Conservation (phyloP, 2,329 filamentous ascomycete species). For the Clarireedia homoeocarpa region DNA sequence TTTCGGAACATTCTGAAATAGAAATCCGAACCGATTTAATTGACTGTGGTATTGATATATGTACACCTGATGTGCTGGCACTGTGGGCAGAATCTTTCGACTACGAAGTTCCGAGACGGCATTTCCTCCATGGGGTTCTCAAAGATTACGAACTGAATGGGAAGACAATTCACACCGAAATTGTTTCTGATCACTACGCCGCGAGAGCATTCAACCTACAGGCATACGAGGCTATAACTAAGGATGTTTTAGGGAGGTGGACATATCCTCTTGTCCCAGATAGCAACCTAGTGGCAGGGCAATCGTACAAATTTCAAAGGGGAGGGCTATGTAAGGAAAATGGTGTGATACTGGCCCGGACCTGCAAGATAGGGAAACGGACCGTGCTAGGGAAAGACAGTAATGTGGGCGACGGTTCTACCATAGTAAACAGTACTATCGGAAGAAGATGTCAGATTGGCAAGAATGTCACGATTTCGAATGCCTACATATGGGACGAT, state of each 20-base stretch:
- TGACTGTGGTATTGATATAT: conserved; percentile 94
- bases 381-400: conserved; percentile 73
- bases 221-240: conserved; percentile 82
- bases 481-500: conserved; percentile 85
- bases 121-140: conserved; percentile 85
- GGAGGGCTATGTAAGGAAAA: conserved; percentile 72
- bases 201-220: conserved; percentile 79
- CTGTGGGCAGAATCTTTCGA: conserved; percentile 98
- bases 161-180: conserved; percentile 90
- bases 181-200: conserved; percentile 75
- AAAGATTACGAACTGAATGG: conserved; percentile 97
- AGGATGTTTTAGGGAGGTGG: conserved; percentile 81
- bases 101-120: conserved; percentile 80
- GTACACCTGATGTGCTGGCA: conserved; percentile 88
- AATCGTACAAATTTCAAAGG: conserved; percentile 65
- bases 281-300: conserved; percentile 71
- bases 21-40: conserved; percentile 83
- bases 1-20: conserved; percentile 64
- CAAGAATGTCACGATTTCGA: conserved; percentile 68
- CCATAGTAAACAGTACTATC: conserved; percentile 68
- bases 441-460: conserved; percentile 83
- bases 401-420: conserved; percentile 63
- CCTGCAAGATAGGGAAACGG: conserved; percentile 59
- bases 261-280: conserved; percentile 85
- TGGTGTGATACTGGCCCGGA: conserved; percentile 64